Evolutionary conservation across 1,139 yeast species (phyloP).

Genomic region (Zygosaccharomyces sapae): DNA sequence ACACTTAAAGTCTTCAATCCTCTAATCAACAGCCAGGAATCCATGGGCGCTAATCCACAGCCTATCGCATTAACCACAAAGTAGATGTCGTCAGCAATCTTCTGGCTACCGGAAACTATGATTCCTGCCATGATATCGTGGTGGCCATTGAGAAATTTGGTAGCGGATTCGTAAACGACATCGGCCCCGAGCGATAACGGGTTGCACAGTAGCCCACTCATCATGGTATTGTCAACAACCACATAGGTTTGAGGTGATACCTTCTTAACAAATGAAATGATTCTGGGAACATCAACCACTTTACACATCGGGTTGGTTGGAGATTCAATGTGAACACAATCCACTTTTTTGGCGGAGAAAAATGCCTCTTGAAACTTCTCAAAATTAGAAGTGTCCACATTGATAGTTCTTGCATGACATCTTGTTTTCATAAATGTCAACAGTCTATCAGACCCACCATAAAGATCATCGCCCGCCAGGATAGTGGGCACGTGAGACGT

Average conservation of each 20-base stretch:
- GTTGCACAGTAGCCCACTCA: slow-evolving; percentile 82
- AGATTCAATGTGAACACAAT: slow-evolving; percentile 66
- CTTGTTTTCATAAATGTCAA: slow-evolving; percentile 66
- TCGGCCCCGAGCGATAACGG: slow-evolving; percentile 86
- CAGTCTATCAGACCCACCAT: slow-evolving; percentile 88
- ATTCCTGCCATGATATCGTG: slow-evolving; percentile 96
- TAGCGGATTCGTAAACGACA: slow-evolving; percentile 88
- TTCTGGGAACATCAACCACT: slow-evolving; percentile 70
- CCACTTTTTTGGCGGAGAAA: slow-evolving; percentile 46
- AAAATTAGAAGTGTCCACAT: slow-evolving; percentile 79
- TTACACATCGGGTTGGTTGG: slow-evolving; percentile 92
- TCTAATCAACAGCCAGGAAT: slow-evolving; percentile 79
- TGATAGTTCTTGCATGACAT: slow-evolving; percentile 66
- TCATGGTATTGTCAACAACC: slow-evolving; percentile 93
- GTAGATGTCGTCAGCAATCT: slow-evolving; percentile 64
- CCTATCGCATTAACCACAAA: slow-evolving; percentile 86
- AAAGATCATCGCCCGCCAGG: slow-evolving; percentile 87
- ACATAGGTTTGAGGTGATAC: slow-evolving; percentile 66
- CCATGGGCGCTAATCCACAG: slow-evolving; percentile 86
- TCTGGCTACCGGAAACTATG: slow-evolving; percentile 61
- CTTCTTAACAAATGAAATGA: slow-evolving; percentile 61
- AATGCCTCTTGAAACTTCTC: slow-evolving; percentile 33
- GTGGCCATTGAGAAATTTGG: slow-evolving; percentile 88
- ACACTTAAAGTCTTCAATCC: slow-evolving; percentile 84
- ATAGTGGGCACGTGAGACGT: slow-evolving; percentile 34